A percentile compares a stretch with the other conserved stretches of the same genome.
Conservation (phyloP, 2,329 filamentous ascomycete species). For the Didymella exigua region DNA sequence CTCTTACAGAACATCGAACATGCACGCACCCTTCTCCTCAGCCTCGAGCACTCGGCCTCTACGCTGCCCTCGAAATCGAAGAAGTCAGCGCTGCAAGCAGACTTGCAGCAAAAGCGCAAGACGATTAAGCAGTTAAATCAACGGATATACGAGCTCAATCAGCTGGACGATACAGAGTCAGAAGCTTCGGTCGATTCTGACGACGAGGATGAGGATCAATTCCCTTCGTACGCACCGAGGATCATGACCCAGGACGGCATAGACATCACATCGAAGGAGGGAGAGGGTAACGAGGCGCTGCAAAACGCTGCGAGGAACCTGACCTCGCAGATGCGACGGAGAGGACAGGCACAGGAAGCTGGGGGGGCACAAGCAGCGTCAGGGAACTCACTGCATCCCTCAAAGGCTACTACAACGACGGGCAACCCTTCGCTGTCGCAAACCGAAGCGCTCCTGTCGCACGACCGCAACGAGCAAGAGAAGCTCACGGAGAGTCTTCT, state of each 20-base stretch:
- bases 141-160: constrained; percentile 69
- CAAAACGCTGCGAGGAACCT: constrained; percentile 43
- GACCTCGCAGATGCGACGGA: constrained; percentile 42
- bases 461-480: constrained; percentile 83
- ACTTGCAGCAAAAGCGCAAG: constrained; percentile 69
- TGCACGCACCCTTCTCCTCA: constrained; percentile 70
- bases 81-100: constrained; percentile 65
- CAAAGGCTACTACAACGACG: constrained; percentile 34
- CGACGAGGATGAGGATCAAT: constrained; percentile 52
- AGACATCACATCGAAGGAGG: constrained; percentile 36
- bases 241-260: constrained; percentile 40
- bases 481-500: constrained; percentile 81
- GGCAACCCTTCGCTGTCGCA: constrained; percentile 36
- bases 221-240: constrained; percentile 52
- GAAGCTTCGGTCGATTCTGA: constrained; percentile 46
- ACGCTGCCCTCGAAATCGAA: constrained; percentile 51
- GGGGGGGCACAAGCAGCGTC: constrained; percentile 35
- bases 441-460: constrained; percentile 72
- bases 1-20: constrained; percentile 69
- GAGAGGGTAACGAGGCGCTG: constrained; percentile 41
- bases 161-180: constrained; percentile 55
- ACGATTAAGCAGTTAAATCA: constrained; percentile 69
- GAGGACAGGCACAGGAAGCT: constrained; percentile 30
- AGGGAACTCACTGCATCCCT: constrained; percentile 51
- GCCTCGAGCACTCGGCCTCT: constrained; percentile 71